Conservation (phyloP, 257 asterid genomes). For the Salvia miltiorrhiza region DNA sequence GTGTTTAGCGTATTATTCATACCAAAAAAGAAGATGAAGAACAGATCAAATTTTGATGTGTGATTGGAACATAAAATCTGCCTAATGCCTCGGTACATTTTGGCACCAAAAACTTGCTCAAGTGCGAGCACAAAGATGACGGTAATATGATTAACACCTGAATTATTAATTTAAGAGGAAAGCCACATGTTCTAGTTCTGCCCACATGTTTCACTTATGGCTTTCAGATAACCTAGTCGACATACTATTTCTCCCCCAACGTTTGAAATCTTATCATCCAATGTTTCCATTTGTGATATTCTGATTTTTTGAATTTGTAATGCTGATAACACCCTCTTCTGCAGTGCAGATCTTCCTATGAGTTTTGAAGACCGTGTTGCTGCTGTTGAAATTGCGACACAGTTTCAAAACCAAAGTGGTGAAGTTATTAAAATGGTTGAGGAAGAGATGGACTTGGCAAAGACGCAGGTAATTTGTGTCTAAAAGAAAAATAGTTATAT, state of each 20-base stretch:
- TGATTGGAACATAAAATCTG: neutral
- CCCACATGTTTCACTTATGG: neutral
- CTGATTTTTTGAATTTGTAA: neutral
- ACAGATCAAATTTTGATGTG: neutral
- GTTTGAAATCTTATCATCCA: constrained; percentile 1
- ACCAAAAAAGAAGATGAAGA: neutral
- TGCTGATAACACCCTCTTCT: constrained; percentile 42
- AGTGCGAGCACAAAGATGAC: neutral
- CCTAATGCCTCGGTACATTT: neutral
- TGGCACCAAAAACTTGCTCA: neutral
- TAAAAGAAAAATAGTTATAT: neutral
- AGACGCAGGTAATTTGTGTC: constrained; percentile 75
- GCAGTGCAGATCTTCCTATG: constrained; percentile 99
- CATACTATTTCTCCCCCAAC: neutral
- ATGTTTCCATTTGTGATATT: neutral
- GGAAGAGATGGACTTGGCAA: constrained; percentile 83
- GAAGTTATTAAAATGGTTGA: constrained; percentile 87
- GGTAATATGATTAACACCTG: neutral
- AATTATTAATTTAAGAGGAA: neutral
- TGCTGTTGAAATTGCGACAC: constrained; percentile 93
- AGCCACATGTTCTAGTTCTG: neutral
- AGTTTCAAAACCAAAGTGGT: constrained; percentile 69
- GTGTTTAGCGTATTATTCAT: neutral
- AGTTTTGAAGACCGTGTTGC: constrained; percentile 98
- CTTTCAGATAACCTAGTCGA: neutral